Percentiles rank a stretch among this genome's conserved stretches.
Conservation (phyloP, 768 basidiomycete species). For the Pulveroboletus sp. region DNA sequence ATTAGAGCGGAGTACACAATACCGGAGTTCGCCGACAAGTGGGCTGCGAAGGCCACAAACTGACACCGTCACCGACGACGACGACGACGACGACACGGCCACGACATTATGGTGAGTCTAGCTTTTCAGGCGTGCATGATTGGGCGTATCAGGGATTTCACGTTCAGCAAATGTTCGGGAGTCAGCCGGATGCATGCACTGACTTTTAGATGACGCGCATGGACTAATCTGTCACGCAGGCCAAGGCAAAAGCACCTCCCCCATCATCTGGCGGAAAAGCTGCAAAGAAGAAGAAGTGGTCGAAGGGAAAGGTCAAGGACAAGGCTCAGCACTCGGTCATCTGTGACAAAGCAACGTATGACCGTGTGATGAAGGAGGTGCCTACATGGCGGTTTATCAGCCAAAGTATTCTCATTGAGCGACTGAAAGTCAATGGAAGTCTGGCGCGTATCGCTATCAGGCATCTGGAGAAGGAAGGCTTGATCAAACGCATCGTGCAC, state of each 20-base stretch:
- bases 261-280: constrained; percentile 72
- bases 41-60: background rate
- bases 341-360: constrained; percentile 89
- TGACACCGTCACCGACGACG: constrained; percentile 12
- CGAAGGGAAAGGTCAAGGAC: constrained; percentile 99
- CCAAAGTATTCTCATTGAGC: constrained; percentile 96
- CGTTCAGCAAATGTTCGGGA: constrained; percentile 2
- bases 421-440: constrained; percentile 94
- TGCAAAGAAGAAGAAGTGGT: constrained; percentile 99
- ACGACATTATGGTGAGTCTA: constrained; percentile 28
- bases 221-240: constrained; percentile 39
- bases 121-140: background rate
- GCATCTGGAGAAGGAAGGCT: constrained; percentile 89
- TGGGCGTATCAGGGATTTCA: background rate
- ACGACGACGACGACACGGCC: constrained; percentile 20
- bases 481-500: constrained; percentile 95
- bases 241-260: constrained; percentile 71
- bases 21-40: constrained; percentile 18
- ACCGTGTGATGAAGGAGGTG: constrained; percentile 96
- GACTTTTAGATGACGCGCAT: constrained; percentile 15
- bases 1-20: constrained; percentile 22
- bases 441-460: constrained; percentile 88
- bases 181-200: constrained; percentile 21
- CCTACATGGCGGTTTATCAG: constrained; percentile 99
- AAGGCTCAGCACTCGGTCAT: constrained; percentile 97